Evolutionary conservation across 495 filamentous ascomycete genomes (phyloP).

Genomic region (Penicillium desertorum): DNA sequence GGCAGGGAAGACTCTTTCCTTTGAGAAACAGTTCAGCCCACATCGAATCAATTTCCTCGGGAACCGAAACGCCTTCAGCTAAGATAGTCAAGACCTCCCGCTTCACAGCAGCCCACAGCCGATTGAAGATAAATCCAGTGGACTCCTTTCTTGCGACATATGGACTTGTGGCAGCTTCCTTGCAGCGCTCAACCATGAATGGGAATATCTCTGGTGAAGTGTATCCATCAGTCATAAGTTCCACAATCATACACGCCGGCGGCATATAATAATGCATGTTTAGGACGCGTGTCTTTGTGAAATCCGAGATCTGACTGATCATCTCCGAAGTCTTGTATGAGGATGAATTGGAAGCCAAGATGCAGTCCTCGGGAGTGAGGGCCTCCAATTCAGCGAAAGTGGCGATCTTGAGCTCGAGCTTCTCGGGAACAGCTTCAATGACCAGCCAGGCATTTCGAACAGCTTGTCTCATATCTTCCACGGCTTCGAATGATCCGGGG

Average conservation of each 20-base stretch:
- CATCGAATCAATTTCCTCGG: constrained; percentile 45
- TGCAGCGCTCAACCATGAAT: constrained; percentile 42
- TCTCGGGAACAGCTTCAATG: constrained; percentile 57
- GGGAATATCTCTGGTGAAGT: constrained; percentile 44
- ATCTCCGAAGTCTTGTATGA: constrained; percentile 50
- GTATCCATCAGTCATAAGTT: constrained; percentile 53
- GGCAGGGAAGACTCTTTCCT: constrained; percentile 26
- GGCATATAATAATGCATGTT: constrained; percentile 55
- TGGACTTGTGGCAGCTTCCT: constrained; percentile 40
- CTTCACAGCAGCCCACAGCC: constrained; percentile 55
- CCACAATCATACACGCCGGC: constrained; percentile 42
- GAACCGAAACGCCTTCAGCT: constrained; percentile 44
- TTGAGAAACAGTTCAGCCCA: constrained; percentile 45
- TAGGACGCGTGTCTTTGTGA: constrained; percentile 32
- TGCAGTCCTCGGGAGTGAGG: constrained; percentile 42
- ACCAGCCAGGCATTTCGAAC: constrained; percentile 49
- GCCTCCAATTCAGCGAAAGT: constrained; percentile 50
- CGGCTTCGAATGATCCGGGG: constrained; percentile 28
- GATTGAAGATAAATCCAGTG: constrained; percentile 53
- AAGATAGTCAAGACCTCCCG: constrained; percentile 49
- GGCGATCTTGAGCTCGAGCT: constrained; percentile 48
- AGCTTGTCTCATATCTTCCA: constrained; percentile 38
- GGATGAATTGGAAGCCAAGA: constrained; percentile 53
- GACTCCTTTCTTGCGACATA: constrained; percentile 45
- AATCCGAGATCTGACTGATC: constrained; percentile 40